Percentiles rank a stretch among this genome's conserved stretches.
Conservation (phyloP, 116 monocot genomes). For the Papilionanthe hybrid region DNA sequence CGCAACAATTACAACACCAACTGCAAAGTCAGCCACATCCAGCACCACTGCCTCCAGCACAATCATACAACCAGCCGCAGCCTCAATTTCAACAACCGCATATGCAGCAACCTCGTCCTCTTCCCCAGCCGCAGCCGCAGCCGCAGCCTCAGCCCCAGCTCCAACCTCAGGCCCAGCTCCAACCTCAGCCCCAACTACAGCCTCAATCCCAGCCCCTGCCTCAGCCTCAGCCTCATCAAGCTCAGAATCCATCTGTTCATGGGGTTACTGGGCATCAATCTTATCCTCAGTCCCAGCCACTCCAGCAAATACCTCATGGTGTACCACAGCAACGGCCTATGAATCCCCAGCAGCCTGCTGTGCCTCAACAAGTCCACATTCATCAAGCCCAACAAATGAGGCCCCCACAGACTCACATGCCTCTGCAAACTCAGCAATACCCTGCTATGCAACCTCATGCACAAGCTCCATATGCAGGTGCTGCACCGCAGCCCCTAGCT, state of each 20-base stretch:
- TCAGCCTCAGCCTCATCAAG: slow-evolving; percentile 19
- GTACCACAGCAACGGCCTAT: slow-evolving; percentile 31
- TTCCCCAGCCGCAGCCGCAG: neutral
- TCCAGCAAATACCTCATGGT: slow-evolving; percentile 23
- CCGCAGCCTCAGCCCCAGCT: slow-evolving; percentile 6
- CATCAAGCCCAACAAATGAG: slow-evolving; percentile 44
- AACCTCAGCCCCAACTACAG: slow-evolving; percentile 17
- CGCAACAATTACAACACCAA: slow-evolving; percentile 12
- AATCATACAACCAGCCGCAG: neutral
- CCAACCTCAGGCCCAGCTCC: slow-evolving; percentile 14
- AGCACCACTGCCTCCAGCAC: slow-evolving; percentile 16
- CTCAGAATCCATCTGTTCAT: slow-evolving; percentile 21
- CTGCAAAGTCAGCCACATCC: slow-evolving; percentile 14
- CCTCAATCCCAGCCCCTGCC: slow-evolving; percentile 13
- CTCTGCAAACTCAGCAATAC: slow-evolving; percentile 41
- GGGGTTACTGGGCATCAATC: slow-evolving; percentile 48
- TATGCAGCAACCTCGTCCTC: slow-evolving; percentile 15
- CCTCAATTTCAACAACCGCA: slow-evolving; percentile 13
- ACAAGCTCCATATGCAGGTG: slow-evolving; percentile 22
- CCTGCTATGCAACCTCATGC: slow-evolving; percentile 18
- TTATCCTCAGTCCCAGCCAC: slow-evolving; percentile 39
- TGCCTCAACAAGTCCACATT: slow-evolving; percentile 22
- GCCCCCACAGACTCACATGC: slow-evolving; percentile 25
- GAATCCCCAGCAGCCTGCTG: slow-evolving; percentile 33
- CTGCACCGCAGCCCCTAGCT: slow-evolving; percentile 16